Base-by-base conservation (phyloP, 2,329 filamentous ascomycete genomes). In the Cyclaneusma minus region DNA sequence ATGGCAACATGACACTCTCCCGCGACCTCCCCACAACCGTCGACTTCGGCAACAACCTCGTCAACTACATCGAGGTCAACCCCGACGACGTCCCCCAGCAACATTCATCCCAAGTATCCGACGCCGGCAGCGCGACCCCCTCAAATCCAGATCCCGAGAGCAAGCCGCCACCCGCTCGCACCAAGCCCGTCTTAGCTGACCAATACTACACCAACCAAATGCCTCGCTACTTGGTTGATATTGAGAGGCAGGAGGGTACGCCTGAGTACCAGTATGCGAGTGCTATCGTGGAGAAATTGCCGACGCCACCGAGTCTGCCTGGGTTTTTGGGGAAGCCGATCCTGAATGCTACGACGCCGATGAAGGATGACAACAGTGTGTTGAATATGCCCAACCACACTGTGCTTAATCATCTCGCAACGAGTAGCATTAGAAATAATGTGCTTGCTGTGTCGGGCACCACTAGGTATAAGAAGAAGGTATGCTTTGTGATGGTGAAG, bases 301-400 rank as follows among this genome's bases (percentile, higher is more conserved):
- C 83, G 1, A 72, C 73, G 13, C 87, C 89, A 4, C 89, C 89
- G 1, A 74, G 68, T 37, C 62, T 98, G 22, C 89, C 89, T 1
- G 72, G 89, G 25, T 95, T 95, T 56, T 58, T 98, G 25, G 81
- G 78, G 40, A 93, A 93, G 56, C 89, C 85, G 16, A 94, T 98
- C 32, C 56, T 98, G 37, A 98, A 98, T 50, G 81, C 81, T 25
- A 76, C 74, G 3, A 84, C 82, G 14, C 74, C 87, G 5, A 83
- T 93, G 64, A 95, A 95, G 58, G 89, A 98, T 49, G 89, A 98
- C 54, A 93, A 87, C 51, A 94, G 85, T 54, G 89, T 98, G 34
- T 58, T 98, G 36, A 89, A 83, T 39, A 87, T 94, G 67, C 89
- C 89, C 9, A 98, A 95, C 44, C 87, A 98, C 46, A 94, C 89